Evolutionary conservation across 192 early-diverging fungal genomes (phyloP).

Genomic region (Dissophora ornata): DNA sequence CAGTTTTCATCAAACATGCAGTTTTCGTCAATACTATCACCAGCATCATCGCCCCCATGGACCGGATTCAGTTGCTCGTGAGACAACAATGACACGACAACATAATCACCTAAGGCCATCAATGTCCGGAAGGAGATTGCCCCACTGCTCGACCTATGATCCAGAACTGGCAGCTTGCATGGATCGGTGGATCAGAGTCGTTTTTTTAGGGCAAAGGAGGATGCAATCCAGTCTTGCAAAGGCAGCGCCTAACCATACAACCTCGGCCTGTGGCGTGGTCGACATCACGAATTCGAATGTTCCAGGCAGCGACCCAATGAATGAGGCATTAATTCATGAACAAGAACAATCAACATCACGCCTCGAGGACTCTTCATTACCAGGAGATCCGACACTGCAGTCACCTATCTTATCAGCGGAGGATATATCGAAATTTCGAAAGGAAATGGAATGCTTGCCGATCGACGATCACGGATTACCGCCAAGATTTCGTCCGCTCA

Average conservation of each 20-base stretch:
- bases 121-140: neutral
- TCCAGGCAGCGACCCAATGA: neutral
- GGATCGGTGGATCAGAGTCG: slow-evolving; percentile 41
- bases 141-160: slow-evolving; percentile 21
- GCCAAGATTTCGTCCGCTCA: slow-evolving; percentile 5
- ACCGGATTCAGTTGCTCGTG: neutral
- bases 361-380: neutral
- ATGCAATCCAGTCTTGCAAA: slow-evolving; percentile 32
- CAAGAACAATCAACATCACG: neutral
- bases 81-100: neutral
- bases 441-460: slow-evolving; percentile 8
- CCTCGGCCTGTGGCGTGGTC: slow-evolving; percentile 10
- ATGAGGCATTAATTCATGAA: no score
- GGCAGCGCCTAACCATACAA: neutral
- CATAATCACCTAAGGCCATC: neutral
- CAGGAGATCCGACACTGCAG: neutral
- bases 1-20: neutral
- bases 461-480: slow-evolving; percentile 5
- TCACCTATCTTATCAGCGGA: neutral
- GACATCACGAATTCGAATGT: neutral
- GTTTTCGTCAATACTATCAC: neutral
- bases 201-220: slow-evolving; percentile 20
- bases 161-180: slow-evolving; percentile 33
- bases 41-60: neutral
- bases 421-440: neutral